Percentiles rank a stretch among this genome's conserved stretches.
Conservation (phyloP, 2,329 filamentous ascomycete genomes). For the Aspergillus flavus region DNA sequence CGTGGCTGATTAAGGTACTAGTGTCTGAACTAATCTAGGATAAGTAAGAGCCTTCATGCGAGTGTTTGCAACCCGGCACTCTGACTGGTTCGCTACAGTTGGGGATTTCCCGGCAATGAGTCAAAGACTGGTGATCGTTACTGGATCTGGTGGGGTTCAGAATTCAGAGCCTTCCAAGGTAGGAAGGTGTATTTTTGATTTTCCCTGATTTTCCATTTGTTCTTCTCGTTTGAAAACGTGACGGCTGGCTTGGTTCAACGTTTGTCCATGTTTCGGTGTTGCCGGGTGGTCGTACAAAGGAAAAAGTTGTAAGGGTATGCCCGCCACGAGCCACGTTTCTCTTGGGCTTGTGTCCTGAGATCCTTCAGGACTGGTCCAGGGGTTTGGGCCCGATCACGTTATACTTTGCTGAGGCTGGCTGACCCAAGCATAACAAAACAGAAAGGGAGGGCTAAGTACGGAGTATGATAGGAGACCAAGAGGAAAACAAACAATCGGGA, state of each 20-base stretch:
- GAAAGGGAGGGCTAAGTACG: background rate
- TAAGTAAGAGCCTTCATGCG: slow-evolving; percentile 15
- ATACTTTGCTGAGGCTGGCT: slow-evolving; percentile 2
- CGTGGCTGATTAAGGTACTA: slow-evolving; percentile 7
- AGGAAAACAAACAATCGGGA: background rate
- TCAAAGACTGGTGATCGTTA: slow-evolving; percentile 18
- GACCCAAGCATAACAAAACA: background rate
- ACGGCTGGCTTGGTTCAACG: background rate
- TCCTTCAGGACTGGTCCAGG: slow-evolving; percentile 10
- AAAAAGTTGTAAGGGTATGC: background rate
- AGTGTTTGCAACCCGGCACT: slow-evolving; percentile 12
- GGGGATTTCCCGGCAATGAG: slow-evolving; percentile 20
- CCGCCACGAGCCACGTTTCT: slow-evolving; percentile 13
- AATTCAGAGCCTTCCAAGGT: slow-evolving; percentile 6
- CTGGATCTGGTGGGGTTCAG: slow-evolving; percentile 11
- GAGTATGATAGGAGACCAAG: background rate
- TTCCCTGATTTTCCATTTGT: no score
- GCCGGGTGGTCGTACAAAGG: background rate
- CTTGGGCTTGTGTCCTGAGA: background rate
- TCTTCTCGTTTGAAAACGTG: slow-evolving; percentile 1
- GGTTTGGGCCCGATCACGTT: slow-evolving; percentile 4
- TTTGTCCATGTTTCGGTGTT: slow-evolving; percentile 2
- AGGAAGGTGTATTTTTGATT: slow-evolving; percentile 10
- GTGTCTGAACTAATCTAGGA: slow-evolving; percentile 3
- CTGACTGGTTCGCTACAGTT: slow-evolving; percentile 10